A percentile compares a stretch with the other conserved stretches of the same genome.
Conservation (phyloP, 148 eudicot species). For the Nepenthes gracilis region DNA sequence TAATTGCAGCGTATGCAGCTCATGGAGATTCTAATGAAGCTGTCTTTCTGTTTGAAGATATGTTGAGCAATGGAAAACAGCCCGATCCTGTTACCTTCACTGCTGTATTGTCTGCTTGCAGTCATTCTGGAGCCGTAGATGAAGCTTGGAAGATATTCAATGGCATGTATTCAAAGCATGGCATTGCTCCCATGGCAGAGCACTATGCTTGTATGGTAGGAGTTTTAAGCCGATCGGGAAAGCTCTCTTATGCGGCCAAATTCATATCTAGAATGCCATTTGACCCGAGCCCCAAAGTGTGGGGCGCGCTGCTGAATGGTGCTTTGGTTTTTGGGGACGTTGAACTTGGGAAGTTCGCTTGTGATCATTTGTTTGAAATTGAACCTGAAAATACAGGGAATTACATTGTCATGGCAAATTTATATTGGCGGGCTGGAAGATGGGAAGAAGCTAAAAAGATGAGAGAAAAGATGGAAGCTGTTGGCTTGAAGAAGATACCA, state of each 20-base stretch:
- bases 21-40: constrained; percentile 41
- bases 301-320: constrained; percentile 49
- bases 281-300: constrained; percentile 39
- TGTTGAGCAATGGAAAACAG: constrained; percentile 28
- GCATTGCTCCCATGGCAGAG: constrained; percentile 40
- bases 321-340: constrained; percentile 46
- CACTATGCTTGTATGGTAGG: constrained; percentile 66
- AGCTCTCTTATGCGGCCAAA: constrained; percentile 32
- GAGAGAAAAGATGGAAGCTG: constrained; percentile 22
- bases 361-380: constrained; percentile 33
- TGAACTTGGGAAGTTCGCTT: constrained; percentile 38
- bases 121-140: constrained; percentile 39
- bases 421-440: constrained; percentile 38
- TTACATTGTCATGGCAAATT: constrained; percentile 42
- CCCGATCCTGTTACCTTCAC: constrained; percentile 63
- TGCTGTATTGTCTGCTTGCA: constrained; percentile 50
- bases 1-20: constrained; percentile 49
- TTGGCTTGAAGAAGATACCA: constrained; percentile 38
- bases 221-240: constrained; percentile 40
- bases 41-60: constrained; percentile 28
- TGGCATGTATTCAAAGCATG: constrained; percentile 26
- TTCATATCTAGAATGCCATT: constrained; percentile 42
- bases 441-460: constrained; percentile 48
- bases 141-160: constrained; percentile 39
- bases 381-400: constrained; percentile 47